Conservation (phyloP, 2,329 filamentous ascomycete species). For the Ceratocystiopsis sp. region DNA sequence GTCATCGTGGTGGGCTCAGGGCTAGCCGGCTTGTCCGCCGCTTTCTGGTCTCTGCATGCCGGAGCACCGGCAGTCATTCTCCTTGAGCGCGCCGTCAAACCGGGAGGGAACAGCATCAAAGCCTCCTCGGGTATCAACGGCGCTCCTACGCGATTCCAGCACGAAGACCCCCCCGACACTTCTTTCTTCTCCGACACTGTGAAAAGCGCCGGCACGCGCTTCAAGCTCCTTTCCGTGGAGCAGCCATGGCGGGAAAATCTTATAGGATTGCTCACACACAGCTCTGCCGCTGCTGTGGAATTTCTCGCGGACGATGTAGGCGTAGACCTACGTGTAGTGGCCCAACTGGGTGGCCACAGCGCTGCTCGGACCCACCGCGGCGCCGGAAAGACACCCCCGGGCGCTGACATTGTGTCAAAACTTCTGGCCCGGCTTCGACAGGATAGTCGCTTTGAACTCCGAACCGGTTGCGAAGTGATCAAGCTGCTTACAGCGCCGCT, state of each 20-base stretch:
- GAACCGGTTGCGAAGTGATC: conserved; percentile 34
- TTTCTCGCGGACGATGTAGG: conserved; percentile 98
- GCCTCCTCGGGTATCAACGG: conserved; percentile 98
- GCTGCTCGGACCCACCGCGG: conserved; percentile 94
- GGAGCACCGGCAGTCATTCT: conserved; percentile 33
- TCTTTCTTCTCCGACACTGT: conserved; percentile 39
- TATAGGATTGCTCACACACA: conserved; percentile 97
- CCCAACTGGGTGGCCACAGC: conserved; percentile 79
- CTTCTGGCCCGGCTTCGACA: conserved; percentile 33
- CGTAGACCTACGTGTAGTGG: conserved; percentile 90
- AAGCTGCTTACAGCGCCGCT: conserved; percentile 21
- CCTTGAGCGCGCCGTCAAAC: conserved; percentile 40
- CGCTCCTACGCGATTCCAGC: conserved; percentile 66
- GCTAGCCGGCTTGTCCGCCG: conserved; percentile 43
- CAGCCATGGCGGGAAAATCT: conserved; percentile 28
- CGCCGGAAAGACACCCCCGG: conserved; percentile 97
- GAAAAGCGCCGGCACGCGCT: conserved; percentile 32
- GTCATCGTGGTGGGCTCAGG: conserved; percentile 49
- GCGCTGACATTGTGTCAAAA: conserved; percentile 98
- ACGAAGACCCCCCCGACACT: conserved; percentile 16
- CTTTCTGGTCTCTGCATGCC: conserved; percentile 35
- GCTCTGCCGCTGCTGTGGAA: conserved; percentile 89
- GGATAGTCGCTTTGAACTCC: conserved; percentile 28
- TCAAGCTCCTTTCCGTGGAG: conserved; percentile 13
- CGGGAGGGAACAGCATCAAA: conserved; percentile 93